Conservation (phyloP, 176 grass and related monocot species). For the Ampelocalamus luodianensis region DNA sequence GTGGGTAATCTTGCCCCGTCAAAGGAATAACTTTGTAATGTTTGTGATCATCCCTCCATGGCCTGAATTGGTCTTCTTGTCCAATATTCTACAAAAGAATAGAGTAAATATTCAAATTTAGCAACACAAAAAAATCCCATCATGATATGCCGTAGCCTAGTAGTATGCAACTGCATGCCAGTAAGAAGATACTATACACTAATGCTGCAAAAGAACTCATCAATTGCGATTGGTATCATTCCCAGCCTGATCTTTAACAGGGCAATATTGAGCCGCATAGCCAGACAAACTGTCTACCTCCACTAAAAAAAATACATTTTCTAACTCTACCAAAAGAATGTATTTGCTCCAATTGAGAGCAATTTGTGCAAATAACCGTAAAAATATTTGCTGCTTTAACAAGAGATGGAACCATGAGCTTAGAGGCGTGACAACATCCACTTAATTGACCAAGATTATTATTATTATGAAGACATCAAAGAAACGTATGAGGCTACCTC, state of each 20-base stretch:
- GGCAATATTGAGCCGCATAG: background rate
- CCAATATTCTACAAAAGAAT: constrained; percentile 64
- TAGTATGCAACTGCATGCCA: constrained; percentile 27
- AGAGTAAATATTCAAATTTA: constrained; percentile 32
- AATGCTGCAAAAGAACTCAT: constrained; percentile 28
- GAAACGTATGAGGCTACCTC: constrained; percentile 49
- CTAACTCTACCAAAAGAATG: background rate
- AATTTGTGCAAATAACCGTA: background rate
- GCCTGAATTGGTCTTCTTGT: constrained; percentile 60
- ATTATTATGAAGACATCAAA: background rate
- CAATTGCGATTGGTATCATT: background rate
- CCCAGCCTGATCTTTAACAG: background rate
- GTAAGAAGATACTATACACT: constrained; percentile 1
- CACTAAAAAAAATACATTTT: constrained; percentile 30
- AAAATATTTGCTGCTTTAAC: constrained; percentile 12
- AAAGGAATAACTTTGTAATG: constrained; percentile 19
- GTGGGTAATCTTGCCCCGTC: constrained; percentile 30
- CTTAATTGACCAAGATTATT: background rate
- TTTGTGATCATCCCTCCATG: constrained; percentile 58
- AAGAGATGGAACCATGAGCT: background rate
- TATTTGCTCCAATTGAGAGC: background rate
- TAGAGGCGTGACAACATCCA: background rate
- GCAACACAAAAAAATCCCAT: background rate
- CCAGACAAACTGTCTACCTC: background rate
- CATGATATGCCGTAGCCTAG: background rate